A percentile compares a stretch with the other conserved stretches of the same genome.
These are phyloP conservation scores for Casuarina glauca DNA, from an alignment of 306 rosid genomes.

Conservation along the genomic window DNA sequence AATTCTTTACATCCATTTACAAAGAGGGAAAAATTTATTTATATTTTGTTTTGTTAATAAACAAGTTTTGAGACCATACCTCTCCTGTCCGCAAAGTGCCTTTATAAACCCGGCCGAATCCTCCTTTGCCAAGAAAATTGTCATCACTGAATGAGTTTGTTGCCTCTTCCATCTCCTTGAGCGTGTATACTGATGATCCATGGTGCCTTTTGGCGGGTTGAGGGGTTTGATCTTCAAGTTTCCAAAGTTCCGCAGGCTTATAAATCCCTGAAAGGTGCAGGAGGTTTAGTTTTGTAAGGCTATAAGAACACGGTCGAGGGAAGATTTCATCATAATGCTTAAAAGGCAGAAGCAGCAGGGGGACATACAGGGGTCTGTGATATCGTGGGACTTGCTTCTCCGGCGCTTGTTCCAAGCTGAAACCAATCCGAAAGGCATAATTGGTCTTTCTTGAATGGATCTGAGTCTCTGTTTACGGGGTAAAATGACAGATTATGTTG, in stretches of 20 bases:
- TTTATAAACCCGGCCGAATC: constrained; percentile 82
- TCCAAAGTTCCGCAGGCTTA: constrained; percentile 76
- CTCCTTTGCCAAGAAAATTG: constrained; percentile 90
- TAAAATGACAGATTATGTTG: constrained; percentile 35
- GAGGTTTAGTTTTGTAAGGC: constrained; percentile 1
- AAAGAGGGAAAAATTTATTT: background rate
- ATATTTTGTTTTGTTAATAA: background rate
- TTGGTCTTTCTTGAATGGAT: constrained; percentile 28
- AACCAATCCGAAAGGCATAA: constrained; percentile 86
- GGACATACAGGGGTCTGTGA: constrained; percentile 73
- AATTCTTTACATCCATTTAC: background rate
- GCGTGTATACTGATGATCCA: constrained; percentile 75
- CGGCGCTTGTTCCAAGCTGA: constrained; percentile 97
- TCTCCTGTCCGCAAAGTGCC: constrained; percentile 83
- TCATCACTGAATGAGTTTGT: constrained; percentile 81
- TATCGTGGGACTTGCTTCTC: constrained; percentile 76
- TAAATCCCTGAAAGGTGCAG: constrained; percentile 65
- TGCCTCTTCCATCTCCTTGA: constrained; percentile 93
- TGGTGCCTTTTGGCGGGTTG: constrained; percentile 63
- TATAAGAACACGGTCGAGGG: constrained; percentile 10
- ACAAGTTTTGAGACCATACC: constrained; percentile 37
- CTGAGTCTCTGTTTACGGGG: constrained; percentile 16
- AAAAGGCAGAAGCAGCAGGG: constrained; percentile 1
- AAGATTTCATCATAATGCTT: background rate
- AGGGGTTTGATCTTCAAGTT: constrained; percentile 66